Evolutionary conservation across 306 rosid genomes (phyloP), one percentile per base, ranked within the genome.

Genomic region (Argentina anserina): DNA sequence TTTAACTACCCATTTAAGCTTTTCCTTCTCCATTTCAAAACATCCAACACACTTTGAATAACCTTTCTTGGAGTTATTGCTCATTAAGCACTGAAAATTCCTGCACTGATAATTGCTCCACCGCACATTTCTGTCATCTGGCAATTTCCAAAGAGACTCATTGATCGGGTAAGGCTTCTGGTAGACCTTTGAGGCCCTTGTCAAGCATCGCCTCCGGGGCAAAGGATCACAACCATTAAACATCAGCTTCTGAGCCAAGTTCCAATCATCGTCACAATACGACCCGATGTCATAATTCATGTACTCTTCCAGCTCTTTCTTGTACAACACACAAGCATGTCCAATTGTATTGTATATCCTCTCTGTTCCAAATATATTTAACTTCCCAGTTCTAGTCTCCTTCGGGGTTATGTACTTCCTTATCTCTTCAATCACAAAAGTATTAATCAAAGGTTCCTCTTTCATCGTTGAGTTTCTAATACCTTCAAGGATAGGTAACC

Each of bases 231-330:
- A 95, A 5, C 99, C 99, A 5, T 81, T 83, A 43, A 95, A 86
- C 97, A 95, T 90, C 47, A 95, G 93, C 66, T 86, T 89, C 74
- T 91, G 97, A 60, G 87, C 99, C 12, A 90, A 73, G 71, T 83
- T 87, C 97, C 97, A 95, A 80, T 95, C 96, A 83, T 95, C 99
- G 23, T 95, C 84, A 65, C 99, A 95, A 39, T 91, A 95, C 13
- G 99, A 95, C 3, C 96, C 96, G 50, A 95, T 87, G 74, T 95
- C 99, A 76, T 95, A 89, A 55, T 82, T 90, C 99, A 95, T 95
- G 78, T 91, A 95, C 68, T 81, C 71, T 78, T 95, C 96, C 55
- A 91, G 42, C 56, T 86, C 96, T 20, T 84, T 88, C 89, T 86
- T 88, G 67, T 77, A 29, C 76, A 88, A 71, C 65, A 86, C 96